Base-by-base conservation (phyloP, 2,329 filamentous ascomycete genomes). In the Diaporthe ilicicola region DNA sequence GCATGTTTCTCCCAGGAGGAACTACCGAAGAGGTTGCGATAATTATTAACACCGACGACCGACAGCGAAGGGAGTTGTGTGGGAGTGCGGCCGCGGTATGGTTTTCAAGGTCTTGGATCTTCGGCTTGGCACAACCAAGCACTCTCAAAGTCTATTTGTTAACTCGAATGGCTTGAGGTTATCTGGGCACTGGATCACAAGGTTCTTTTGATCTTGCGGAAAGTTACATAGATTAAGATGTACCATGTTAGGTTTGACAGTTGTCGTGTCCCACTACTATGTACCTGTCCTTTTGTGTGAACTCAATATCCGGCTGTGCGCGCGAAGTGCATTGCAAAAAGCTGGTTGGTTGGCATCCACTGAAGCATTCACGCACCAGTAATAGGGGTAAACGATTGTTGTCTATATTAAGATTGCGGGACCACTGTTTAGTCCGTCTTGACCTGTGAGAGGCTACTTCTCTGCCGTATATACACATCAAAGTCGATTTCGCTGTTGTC, bases 361-460 rank as follows among this genome's bases (percentile, higher is more conserved):
- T 27, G 15, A 12, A n/a, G 19, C 53, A 55, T 22, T 42, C 12
- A 46, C 6, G n/a, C 8, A 44, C 1, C 9, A 9, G 2, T 2
- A 27, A 3, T 10, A 5, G 10, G 2, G 2, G 1, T n/a, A n/a
- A 44, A 24, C 39, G 10, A 10, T 12, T 22, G 27, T 7, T 22
- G 17, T 19, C 13, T 48, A 10, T 12, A 34, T 48, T 34, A 24
- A 7, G 22, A 13, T n/a, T 1, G 10, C 13, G 19, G 6, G 8
- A 1, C 6, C 5, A 24, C 53, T 32, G 10, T 17, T 22, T 32
- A 37, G 1, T 37, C n/a, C 4, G 12, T 19, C 7, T 37, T 12
- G 12, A 3, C 4, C 5, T 55, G 29, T 22, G 7, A 1, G 3
- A 4, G 27, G 32, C 1, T n/a, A n/a, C 2, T 37, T 10, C 0